Evolutionary conservation across 495 filamentous ascomycete genomes (phyloP), one percentile per base, ranked within the genome.

Genomic region (Rhizodiscina lignyota): DNA sequence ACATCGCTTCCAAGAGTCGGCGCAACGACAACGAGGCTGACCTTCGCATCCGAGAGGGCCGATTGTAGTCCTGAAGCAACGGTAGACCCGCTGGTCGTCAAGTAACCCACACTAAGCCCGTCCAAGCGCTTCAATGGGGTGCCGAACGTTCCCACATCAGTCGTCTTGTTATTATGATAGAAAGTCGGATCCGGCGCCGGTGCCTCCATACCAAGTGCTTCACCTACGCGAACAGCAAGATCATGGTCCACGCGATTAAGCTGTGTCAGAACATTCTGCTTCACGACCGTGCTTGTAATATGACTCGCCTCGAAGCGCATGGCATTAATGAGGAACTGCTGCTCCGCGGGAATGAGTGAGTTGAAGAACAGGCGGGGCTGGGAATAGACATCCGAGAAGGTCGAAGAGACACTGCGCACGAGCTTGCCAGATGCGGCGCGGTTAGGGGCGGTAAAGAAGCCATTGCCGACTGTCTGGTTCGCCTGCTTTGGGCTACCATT

Each of bases 341-440:
- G 68, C 47, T 84, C 80, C 0, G 68, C 66, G 5, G 68, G 61
- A 4, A 66, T 51, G 30, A 86, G 67, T 0, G 77, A 83, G 67
- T 83, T 82, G 65, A 66, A 83, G 58, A 84, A 79, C 5, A 84
- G 63, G 2, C 80, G 69, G 0, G 77, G 68, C 47, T 86, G 80
- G 2, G 71, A 70, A 77, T 78, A 87, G 55, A 72, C 70, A 54
- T 85, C 79, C 8, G 30, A 10, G 53, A 86, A 84, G 10, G 72
- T 77, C 0, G 72, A 53, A 28, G 73, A 74, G 10, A 69, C 54
- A 18, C 56, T 61, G 29, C 79, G 74, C 4, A 68, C 56, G 16
- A 80, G 66, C 16, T 51, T 42, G 18, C 73, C 76, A n/a, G 47
- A 54, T 24, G 61, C 55, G 15, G 46, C 51, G 4, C 76, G 75